Evolutionary conservation across 768 basidiomycete genomes (phyloP), one percentile per base, ranked within the genome.

Genomic region (Trametes cinnabarina): DNA sequence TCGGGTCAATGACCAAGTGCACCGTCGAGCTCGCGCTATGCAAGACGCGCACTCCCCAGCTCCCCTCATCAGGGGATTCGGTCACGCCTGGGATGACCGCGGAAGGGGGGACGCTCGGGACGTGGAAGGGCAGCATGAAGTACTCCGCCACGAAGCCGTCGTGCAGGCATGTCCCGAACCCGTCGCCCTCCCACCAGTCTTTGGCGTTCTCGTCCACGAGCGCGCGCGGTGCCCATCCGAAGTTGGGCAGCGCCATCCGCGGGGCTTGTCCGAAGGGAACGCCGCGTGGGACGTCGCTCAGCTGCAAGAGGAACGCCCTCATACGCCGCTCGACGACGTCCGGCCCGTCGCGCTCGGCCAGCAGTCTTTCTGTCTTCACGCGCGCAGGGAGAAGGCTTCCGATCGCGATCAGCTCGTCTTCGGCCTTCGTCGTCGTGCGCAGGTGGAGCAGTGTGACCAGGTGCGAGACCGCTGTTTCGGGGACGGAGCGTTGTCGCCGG

Each of bases 341-440:
- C 0, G 44, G 35, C 8, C 50, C 52, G 44, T 15, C 28, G 10
- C 28, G 47, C 40, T 46, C 44, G 19, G 40, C 25, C 20, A 61
- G 52, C 15, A 61, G 39, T 0, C 22, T 23, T 5, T 48, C 49
- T 12, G 42, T 11, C 4, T 42, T 43, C 26, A 57, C 37, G 19
- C 37, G 43, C 32, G 44, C 10, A 1, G 43, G 44, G n/a, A 57
- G 48, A 5, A 60, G 51, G 22, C 55, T 53, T 15, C 49, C 37
- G 39, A 61, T 52, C 1, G 60, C 49, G 23, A 61, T 30, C 22
- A 46, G 30, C 46, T 61, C 60, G 50, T 61, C 59, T 26, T 51
- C 59, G 15, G 42, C 23, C 19, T 61, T 56, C 5, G 47, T 56
- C 14, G 54, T 53, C 11, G 49, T 47, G 34, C 60, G 48, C 32